A percentile compares a stretch with the other conserved stretches of the same genome.
Conservation (phyloP, 2,329 filamentous ascomycete genomes). For the Scedosporium minutisporum region DNA sequence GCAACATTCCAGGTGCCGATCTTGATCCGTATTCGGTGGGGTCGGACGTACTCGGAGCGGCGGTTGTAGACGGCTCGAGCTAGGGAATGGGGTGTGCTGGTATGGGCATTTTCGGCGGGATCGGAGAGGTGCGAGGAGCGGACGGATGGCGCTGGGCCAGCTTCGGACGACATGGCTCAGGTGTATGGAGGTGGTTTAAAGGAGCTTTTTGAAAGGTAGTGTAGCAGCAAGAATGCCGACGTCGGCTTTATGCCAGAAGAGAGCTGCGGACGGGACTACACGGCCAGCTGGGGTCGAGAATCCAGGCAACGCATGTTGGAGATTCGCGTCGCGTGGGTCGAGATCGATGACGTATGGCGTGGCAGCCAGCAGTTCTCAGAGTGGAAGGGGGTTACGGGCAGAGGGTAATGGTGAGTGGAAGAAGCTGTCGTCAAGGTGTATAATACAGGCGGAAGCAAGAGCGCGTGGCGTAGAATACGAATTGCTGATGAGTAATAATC, state of each 20-base stretch:
- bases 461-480: too few relatives aligned
- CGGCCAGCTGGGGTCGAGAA: background rate
- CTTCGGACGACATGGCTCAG: background rate
- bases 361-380: background rate
- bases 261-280: background rate
- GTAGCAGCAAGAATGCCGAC: background rate
- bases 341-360: background rate
- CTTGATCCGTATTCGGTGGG: conserved; percentile 71
- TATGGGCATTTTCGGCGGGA: conserved; percentile 29
- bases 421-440: too few relatives aligned
- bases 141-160: conserved; percentile 19
- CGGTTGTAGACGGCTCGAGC: conserved; percentile 60
- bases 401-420: too few relatives aligned
- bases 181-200: background rate
- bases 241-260: background rate
- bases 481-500: too few relatives aligned
- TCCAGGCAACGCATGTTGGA: background rate
- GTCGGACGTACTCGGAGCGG: conserved; percentile 67
- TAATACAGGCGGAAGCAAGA: too few relatives aligned
- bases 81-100: conserved; percentile 45
- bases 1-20: conserved; percentile 95
- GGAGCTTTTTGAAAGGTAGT: too few relatives aligned
- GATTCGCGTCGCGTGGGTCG: background rate
- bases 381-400: background rate
- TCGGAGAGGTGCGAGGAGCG: conserved; percentile 27